Conservation (phyloP, 768 basidiomycete species). For the Tylopilus vinaceipallidus region DNA sequence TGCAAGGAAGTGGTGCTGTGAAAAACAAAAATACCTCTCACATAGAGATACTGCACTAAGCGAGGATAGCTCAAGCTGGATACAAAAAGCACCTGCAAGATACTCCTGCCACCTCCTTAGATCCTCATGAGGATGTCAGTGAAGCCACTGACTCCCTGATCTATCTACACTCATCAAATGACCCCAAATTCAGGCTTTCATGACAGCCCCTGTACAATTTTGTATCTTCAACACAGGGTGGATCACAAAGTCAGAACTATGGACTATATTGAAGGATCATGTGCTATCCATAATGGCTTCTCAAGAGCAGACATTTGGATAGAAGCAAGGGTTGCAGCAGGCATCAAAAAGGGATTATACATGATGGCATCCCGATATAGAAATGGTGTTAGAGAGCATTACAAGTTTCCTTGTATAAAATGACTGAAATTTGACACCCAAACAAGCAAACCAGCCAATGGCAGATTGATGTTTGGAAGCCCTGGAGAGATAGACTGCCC, state of each 20-base stretch:
- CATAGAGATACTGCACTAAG: background rate
- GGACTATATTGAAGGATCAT: background rate
- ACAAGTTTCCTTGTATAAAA: background rate
- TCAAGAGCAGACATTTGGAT: background rate
- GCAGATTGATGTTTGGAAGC: background rate
- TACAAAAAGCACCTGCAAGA: too few species aligned
- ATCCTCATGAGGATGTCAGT: background rate
- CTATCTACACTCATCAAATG: background rate
- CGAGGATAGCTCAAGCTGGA: background rate
- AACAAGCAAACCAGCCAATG: background rate
- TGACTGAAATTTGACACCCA: background rate
- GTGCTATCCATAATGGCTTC: background rate
- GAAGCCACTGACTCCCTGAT: background rate
- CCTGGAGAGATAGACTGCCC: background rate
- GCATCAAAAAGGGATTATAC: background rate
- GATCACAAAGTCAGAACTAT: background rate
- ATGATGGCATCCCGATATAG: background rate
- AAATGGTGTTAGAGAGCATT: background rate
- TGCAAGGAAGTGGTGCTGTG: background rate
- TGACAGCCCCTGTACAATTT: background rate
- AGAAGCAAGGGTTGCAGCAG: background rate
- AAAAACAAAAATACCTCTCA: background rate
- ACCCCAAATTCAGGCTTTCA: background rate
- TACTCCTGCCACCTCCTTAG: background rate
- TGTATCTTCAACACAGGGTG: background rate